Evolutionary conservation across 768 basidiomycete species (phyloP).

Genomic region (Crepidotus variabilis): DNA sequence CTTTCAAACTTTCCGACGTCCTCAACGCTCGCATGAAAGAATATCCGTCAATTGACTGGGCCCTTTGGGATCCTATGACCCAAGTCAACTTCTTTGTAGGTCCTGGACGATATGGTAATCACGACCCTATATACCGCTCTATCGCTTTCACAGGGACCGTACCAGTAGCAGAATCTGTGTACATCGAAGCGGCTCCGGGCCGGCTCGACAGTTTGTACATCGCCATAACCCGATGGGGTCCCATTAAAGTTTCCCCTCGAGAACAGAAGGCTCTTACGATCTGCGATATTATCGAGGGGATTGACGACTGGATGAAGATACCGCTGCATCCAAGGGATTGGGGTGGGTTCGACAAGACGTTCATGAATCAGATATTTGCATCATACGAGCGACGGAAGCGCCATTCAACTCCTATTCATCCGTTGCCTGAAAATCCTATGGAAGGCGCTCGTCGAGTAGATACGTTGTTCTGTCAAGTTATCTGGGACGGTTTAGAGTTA

Average conservation of each 20-base stretch:
- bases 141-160: background rate
- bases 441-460: constrained; percentile 4
- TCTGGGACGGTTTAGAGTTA: constrained; percentile 5
- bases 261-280: background rate
- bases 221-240: constrained; percentile 3
- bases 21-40: background rate
- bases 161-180: background rate
- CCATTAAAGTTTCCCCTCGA: constrained; percentile 3
- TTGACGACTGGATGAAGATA: constrained; percentile 3
- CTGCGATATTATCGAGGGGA: constrained; percentile 4
- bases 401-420: background rate
- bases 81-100: background rate
- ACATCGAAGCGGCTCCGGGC: constrained; percentile 3
- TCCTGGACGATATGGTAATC: background rate
- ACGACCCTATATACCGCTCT: background rate
- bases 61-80: constrained; percentile 3
- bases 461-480: constrained; percentile 7
- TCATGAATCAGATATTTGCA: background rate
- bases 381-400: constrained; percentile 3
- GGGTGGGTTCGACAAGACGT: constrained; percentile 2
- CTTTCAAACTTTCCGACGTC: background rate
- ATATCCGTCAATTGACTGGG: background rate
- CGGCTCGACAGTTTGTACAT: constrained; percentile 1
- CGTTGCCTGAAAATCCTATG: background rate
- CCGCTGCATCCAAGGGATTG: constrained; percentile 5